These are phyloP conservation scores for Diaporthe sp. DNA, from an alignment of 2,329 filamentous ascomycete species.

Conservation along the genomic window DNA sequence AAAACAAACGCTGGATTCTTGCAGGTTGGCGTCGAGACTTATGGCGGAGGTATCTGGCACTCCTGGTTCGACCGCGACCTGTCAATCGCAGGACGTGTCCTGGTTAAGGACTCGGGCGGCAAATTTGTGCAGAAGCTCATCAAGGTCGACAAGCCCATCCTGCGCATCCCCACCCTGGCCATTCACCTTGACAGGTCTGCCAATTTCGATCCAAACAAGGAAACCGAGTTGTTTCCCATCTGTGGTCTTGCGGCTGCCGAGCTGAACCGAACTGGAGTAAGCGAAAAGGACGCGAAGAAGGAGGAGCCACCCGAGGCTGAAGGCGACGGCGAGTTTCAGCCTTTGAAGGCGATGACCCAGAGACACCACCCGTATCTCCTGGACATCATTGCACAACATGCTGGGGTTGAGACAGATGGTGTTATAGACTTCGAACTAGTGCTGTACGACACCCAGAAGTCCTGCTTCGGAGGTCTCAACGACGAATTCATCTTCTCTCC, in stretches of 20 bases:
- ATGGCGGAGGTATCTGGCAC: slow-evolving; percentile 97
- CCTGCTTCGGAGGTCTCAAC: slow-evolving; percentile 87
- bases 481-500: slow-evolving; percentile 97
- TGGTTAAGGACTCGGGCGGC: slow-evolving; percentile 80
- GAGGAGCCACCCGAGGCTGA: slow-evolving; percentile 53
- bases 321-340: slow-evolving; percentile 68
- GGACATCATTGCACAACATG: slow-evolving; percentile 84
- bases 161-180: slow-evolving; percentile 92
- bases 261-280: slow-evolving; percentile 78
- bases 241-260: slow-evolving; percentile 87
- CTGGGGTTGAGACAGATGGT: slow-evolving; percentile 74
- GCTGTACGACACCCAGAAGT: slow-evolving; percentile 95
- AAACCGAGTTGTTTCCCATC: slow-evolving; percentile 95
- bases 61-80: slow-evolving; percentile 98
- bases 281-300: slow-evolving; percentile 53
- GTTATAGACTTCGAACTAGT: slow-evolving; percentile 95
- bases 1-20: slow-evolving; percentile 87
- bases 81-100: slow-evolving; percentile 86
- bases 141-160: slow-evolving; percentile 89
- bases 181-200: slow-evolving; percentile 91
- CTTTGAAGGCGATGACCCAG: slow-evolving; percentile 80
- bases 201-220: slow-evolving; percentile 95
- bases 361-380: slow-evolving; percentile 91
- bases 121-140: slow-evolving; percentile 85
- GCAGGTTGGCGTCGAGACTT: slow-evolving; percentile 96